These are phyloP conservation scores for Pugionium cornutum DNA, from an alignment of 345 rosid genomes.

Conservation along the genomic window DNA sequence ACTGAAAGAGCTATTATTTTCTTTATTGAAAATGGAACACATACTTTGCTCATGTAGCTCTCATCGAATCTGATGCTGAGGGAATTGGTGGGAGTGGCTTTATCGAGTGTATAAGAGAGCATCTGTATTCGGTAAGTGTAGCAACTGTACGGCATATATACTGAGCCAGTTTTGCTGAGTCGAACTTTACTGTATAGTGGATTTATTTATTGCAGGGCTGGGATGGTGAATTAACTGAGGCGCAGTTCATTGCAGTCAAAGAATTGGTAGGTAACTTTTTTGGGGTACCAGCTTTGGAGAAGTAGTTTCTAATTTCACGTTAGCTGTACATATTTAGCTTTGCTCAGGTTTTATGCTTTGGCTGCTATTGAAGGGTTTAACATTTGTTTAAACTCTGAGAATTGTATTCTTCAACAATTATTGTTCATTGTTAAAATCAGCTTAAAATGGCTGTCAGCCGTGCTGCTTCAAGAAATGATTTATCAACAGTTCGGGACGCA, in stretches of 20 bases:
- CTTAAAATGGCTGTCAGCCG: constrained; percentile 93
- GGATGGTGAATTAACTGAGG: constrained; percentile 82
- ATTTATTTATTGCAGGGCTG: constrained; percentile 69
- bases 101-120: constrained; percentile 97
- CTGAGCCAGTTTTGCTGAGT: constrained; percentile 22
- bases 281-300: constrained; percentile 14
- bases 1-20: constrained; percentile 27
- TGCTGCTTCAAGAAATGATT: constrained; percentile 90
- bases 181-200: constrained; percentile 42
- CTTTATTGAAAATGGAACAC: constrained; percentile 29
- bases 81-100: constrained; percentile 99
- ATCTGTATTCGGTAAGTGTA: constrained; percentile 73
- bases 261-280: constrained; percentile 67
- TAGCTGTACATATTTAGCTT: constrained; percentile 19
- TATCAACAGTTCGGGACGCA: constrained; percentile 85
- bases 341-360: constrained; percentile 12
- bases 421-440: constrained; percentile 47
- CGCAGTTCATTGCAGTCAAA: constrained; percentile 97
- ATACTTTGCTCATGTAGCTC: constrained; percentile 59
- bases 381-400: not conserved
- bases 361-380: constrained; percentile 16
- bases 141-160: constrained; percentile 27
- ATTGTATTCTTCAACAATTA: constrained; percentile 15
- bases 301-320: constrained; percentile 18
- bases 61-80: constrained; percentile 99